Conservation (phyloP, 768 basidiomycete genomes). For the Nidularia pulvinata region DNA sequence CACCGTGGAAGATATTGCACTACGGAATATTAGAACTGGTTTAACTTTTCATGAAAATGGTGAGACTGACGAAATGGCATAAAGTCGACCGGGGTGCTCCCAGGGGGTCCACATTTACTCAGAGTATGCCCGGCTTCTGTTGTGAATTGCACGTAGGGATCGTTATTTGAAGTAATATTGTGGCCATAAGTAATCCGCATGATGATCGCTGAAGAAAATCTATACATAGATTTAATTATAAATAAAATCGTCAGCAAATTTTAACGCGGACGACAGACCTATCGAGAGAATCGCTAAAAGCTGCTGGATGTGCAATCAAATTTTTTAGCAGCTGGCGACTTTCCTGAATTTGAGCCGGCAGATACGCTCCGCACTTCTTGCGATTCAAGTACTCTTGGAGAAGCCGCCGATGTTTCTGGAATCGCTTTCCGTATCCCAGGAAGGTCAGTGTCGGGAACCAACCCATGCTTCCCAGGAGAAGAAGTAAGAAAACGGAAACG, state of each 20-base stretch:
- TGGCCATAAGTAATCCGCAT: slow-evolving; percentile 13
- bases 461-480: slow-evolving; percentile 11
- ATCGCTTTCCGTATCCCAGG: slow-evolving; percentile 16
- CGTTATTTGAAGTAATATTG: slow-evolving; percentile 8
- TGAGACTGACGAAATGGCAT: slow-evolving; percentile 7
- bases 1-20: slow-evolving; percentile 13
- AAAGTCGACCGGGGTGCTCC: slow-evolving; percentile 9
- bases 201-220: slow-evolving; percentile 11
- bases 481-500: not conserved
- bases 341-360: not conserved
- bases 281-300: not conserved
- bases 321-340: not conserved
- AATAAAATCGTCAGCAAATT: not conserved
- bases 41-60: not conserved
- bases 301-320: not conserved
- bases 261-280: not conserved
- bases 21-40: not conserved
- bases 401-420: slow-evolving; percentile 15
- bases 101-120: slow-evolving; percentile 4
- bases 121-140: slow-evolving; percentile 1
- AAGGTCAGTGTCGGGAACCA: slow-evolving; percentile 13
- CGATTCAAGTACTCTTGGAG: slow-evolving; percentile 19
- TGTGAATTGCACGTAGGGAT: slow-evolving; percentile 8
- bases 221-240: not conserved
- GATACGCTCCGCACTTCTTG: not conserved